Evolutionary conservation across 2,329 filamentous ascomycete genomes (phyloP).

Genomic region (Exserohilum turcica): DNA sequence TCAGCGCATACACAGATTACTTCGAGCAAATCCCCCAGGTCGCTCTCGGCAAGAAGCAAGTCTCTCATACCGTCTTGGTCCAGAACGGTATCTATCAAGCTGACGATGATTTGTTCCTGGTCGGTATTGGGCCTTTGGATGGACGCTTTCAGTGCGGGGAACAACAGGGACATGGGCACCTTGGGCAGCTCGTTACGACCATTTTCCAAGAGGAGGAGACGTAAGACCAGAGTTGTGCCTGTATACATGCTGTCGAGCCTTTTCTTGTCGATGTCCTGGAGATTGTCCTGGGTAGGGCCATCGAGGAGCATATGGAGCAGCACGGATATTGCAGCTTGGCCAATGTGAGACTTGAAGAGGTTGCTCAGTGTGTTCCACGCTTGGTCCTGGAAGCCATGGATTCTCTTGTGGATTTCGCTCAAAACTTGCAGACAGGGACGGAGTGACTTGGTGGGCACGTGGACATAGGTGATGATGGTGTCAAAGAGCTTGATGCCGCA

Average conservation of each 20-base stretch:
- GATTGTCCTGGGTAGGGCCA: constrained; percentile 28
- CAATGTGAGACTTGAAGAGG: constrained; percentile 74
- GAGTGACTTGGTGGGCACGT: constrained; percentile 67
- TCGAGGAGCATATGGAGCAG: constrained; percentile 61
- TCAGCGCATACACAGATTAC: constrained; percentile 61
- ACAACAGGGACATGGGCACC: constrained; percentile 42
- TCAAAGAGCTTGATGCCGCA: constrained; percentile 72
- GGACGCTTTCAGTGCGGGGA: constrained; percentile 42
- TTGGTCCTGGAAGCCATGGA: constrained; percentile 64
- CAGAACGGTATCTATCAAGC: constrained; percentile 49
- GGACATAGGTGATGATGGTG: constrained; percentile 72
- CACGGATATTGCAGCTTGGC: constrained; percentile 69
- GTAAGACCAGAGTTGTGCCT: constrained; percentile 39
- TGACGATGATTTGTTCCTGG: constrained; percentile 57
- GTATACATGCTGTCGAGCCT: constrained; percentile 34
- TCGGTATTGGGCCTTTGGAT: constrained; percentile 33
- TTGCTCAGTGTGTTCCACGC: constrained; percentile 74
- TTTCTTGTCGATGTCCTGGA: constrained; percentile 29
- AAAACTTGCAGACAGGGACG: constrained; percentile 71
- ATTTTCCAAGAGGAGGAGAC: constrained; percentile 40
- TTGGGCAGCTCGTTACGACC: constrained; percentile 41
- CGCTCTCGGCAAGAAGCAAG: constrained; percentile 67
- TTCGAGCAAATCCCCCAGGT: constrained; percentile 67
- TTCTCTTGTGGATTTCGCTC: constrained; percentile 72
- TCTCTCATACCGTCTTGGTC: constrained; percentile 59